Conservation (phyloP, 176 grass and related monocot species). For the Musa itinerans region DNA sequence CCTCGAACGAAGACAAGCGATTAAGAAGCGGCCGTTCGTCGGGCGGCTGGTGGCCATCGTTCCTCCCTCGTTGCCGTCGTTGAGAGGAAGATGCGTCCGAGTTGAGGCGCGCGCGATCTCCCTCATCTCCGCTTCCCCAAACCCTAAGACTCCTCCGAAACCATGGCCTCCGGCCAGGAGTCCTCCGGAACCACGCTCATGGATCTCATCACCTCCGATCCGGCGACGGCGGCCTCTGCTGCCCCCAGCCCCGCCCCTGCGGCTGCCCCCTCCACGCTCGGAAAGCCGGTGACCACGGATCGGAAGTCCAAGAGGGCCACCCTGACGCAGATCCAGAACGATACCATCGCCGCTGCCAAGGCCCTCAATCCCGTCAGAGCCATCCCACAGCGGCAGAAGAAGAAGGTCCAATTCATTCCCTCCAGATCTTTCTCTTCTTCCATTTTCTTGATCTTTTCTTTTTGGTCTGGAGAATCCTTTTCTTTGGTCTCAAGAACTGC, state of each 20-base stretch:
- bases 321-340: constrained; percentile 92
- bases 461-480: neutral
- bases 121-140: neutral
- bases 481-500: neutral
- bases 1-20: neutral
- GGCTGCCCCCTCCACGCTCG: constrained; percentile 26
- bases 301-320: constrained; percentile 72
- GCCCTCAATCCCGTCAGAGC: constrained; percentile 79
- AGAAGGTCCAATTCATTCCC: constrained; percentile 37
- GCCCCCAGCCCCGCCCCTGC: constrained; percentile 21
- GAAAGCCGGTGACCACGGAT: constrained; percentile 52
- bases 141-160: neutral
- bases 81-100: neutral
- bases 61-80: neutral
- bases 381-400: constrained; percentile 72
- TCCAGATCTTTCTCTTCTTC: constrained; percentile 20
- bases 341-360: constrained; percentile 85
- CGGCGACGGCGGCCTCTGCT: constrained; percentile 21
- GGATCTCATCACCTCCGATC: constrained; percentile 99
- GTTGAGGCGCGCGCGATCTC: neutral
- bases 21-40: neutral
- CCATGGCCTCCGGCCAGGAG: constrained; percentile 52
- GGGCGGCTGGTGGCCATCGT: neutral
- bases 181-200: constrained; percentile 77
- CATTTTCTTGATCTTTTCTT: constrained; percentile 3